Evolutionary conservation across 73 alveolate genomes (phyloP).

Genomic region (Paramecium sonneborni): DNA sequence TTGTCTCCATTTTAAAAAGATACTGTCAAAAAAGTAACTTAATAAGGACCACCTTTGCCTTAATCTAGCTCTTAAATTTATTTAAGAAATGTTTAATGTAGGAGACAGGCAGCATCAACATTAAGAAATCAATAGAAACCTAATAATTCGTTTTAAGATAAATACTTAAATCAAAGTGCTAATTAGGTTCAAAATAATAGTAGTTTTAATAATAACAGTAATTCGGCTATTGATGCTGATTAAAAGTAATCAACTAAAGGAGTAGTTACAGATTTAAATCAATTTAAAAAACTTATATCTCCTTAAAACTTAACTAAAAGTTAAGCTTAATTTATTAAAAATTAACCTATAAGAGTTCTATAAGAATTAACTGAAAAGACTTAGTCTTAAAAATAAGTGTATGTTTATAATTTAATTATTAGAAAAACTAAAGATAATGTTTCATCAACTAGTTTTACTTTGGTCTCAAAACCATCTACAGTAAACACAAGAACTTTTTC

Average conservation of each 20-base stretch:
- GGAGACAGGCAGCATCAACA: slow-evolving; percentile 60
- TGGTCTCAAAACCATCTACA: slow-evolving; percentile 24
- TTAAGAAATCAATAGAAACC: slow-evolving; percentile 35
- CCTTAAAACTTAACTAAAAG: slow-evolving; percentile 50
- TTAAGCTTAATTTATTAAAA: slow-evolving; percentile 30
- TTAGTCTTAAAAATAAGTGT: slow-evolving; percentile 23
- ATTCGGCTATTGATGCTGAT: slow-evolving; percentile 4
- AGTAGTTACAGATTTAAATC: slow-evolving; percentile 16
- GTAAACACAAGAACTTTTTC: slow-evolving; percentile 45
- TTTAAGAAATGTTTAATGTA: slow-evolving; percentile 53
- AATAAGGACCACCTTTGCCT: slow-evolving; percentile 48
- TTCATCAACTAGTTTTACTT: slow-evolving; percentile 24
- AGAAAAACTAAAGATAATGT: slow-evolving; percentile 39
- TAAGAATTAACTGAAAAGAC: slow-evolving; percentile 51
- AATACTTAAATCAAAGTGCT: slow-evolving; percentile 47
- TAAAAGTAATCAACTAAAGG: slow-evolving; percentile 10
- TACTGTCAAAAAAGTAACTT: neutral
- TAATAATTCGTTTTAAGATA: slow-evolving; percentile 50
- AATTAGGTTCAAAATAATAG: slow-evolving; percentile 33
- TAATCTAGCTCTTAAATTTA: slow-evolving; percentile 45
- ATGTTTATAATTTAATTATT: neutral
- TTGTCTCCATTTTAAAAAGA: slow-evolving; percentile 54
- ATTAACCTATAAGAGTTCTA: slow-evolving; percentile 50
- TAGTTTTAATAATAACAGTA: slow-evolving; percentile 31
- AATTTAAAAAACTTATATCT: slow-evolving; percentile 33